A percentile compares a stretch with the other conserved stretches of the same genome.
These are phyloP conservation scores for Leishmania mexicana DNA, from an alignment of 208 protist genomes.

Conservation along the genomic window DNA sequence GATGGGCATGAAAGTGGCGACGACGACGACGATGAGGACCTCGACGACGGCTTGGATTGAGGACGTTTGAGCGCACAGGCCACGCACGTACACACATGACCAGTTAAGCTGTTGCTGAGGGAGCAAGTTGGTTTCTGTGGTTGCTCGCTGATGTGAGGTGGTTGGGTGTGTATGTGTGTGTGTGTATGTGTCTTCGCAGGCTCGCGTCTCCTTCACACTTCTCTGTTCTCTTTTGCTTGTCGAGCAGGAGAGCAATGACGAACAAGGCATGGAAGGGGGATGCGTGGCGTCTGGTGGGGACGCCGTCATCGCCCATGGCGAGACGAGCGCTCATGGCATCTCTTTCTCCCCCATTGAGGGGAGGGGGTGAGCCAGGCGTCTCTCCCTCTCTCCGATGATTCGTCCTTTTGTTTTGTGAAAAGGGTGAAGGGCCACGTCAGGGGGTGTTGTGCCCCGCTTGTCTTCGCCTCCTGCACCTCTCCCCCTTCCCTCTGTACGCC, in stretches of 20 bases:
- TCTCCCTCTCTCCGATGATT: not conserved
- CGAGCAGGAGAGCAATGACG: not conserved
- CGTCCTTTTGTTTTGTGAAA: not conserved
- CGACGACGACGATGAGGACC: constrained; percentile 31
- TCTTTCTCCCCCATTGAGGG: not conserved
- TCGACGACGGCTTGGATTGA: constrained; percentile 29
- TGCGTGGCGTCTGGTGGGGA: not conserved
- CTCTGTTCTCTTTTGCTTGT: not conserved
- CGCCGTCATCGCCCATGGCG: not conserved
- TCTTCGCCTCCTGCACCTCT: not conserved
- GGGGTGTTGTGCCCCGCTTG: not conserved
- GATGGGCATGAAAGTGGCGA: constrained; percentile 11
- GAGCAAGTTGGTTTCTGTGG: not conserved
- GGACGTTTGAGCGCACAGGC: not conserved
- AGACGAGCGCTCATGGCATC: not conserved
- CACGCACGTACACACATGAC: not conserved
- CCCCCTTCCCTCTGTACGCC: not conserved
- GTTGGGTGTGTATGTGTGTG: not conserved
- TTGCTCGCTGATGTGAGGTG: not conserved
- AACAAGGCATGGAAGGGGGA: not conserved
- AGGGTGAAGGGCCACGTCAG: not conserved
- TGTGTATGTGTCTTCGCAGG: not conserved
- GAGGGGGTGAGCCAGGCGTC: not conserved
- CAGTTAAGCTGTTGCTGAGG: not conserved
- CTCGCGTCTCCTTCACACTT: not conserved